Conservation (phyloP, 495 filamentous ascomycete genomes). For the Penicillium cinerascens region DNA sequence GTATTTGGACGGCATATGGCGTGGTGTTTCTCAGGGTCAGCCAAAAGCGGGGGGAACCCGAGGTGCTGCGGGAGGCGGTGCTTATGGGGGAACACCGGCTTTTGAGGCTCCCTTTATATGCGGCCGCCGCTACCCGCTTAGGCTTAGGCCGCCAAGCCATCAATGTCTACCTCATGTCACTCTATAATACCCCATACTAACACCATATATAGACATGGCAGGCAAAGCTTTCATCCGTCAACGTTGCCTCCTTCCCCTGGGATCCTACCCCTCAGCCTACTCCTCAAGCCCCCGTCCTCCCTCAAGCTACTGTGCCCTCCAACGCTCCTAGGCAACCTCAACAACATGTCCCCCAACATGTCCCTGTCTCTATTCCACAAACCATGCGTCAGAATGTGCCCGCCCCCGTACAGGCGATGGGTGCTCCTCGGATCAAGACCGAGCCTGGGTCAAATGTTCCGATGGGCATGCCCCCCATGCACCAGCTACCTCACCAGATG, state of each 20-base stretch:
- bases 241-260: slow-evolving; percentile 91
- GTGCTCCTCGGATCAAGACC: slow-evolving; percentile 60
- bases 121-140: slow-evolving; percentile 34
- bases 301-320: slow-evolving; percentile 54
- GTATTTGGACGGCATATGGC: slow-evolving; percentile 15
- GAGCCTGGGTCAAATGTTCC: slow-evolving; percentile 62
- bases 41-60: slow-evolving; percentile 33
- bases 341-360: slow-evolving; percentile 27
- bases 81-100: slow-evolving; percentile 37
- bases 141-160: slow-evolving; percentile 31
- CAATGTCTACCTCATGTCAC: slow-evolving; percentile 6
- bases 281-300: slow-evolving; percentile 40
- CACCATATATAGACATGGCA: slow-evolving; percentile 76
- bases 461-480: slow-evolving; percentile 38
- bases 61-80: slow-evolving; percentile 41
- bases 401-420: slow-evolving; percentile 23
- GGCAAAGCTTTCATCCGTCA: slow-evolving; percentile 73
- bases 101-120: slow-evolving; percentile 45
- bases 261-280: slow-evolving; percentile 61
- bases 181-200: slow-evolving; percentile 14
- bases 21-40: slow-evolving; percentile 15
- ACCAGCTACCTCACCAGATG: slow-evolving; percentile 24
- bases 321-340: slow-evolving; percentile 48
- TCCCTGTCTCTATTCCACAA: slow-evolving; percentile 33
- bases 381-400: slow-evolving; percentile 20